Base-by-base conservation (phyloP, 2,329 filamentous ascomycete species). In the Fusarium dimerum region DNA sequence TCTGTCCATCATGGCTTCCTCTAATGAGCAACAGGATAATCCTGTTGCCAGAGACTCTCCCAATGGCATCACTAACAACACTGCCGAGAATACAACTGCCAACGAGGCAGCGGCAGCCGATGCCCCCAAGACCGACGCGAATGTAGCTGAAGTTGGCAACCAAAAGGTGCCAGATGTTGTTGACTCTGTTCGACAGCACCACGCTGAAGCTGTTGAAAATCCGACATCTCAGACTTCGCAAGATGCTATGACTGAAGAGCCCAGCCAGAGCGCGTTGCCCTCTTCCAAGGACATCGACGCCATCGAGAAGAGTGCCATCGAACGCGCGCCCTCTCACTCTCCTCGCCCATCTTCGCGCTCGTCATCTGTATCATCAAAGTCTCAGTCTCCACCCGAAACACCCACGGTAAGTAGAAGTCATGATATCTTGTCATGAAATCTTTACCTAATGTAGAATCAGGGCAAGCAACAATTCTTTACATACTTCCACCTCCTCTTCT, bases 401-500 rank as follows among this genome's bases (percentile, higher is more conserved):
- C 50, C 58, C 20, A 59, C 54, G 53, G 60, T 52, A n/a, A 42
- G 47, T 42, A 10, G 5, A 13, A 15, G 17, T 29, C n/a, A 43
- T 40, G 13, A 11, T 41, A 5, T 18, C n/a, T 16, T 2, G 3
- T 7, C 12, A 12, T 5, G 8, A 18, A 20, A 40, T 13, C 20
- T 48, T 18, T 40, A 59, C 20, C 52, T 55, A 29, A 56, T 50
- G 39, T 26, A 11, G 52, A 26, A 12, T 12, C 17, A 66, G 63
- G 55, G 44, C 40, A 47, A 62, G 5, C 48, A 56, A 17, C 52
- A 55, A 6, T 60, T 73, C 51, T 68, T 74, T 54, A 60, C 64
- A 45, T 79, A 75, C 61, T 76, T 79, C 57, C 71, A 71, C 18
- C 71, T 78, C 40, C 72, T 79, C 34, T 66, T 75, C 56, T 77